Percentiles rank a stretch among this genome's conserved stretches.
Evolutionary conservation across 148 eudicot species (phyloP).

Genomic region (Rheum nobile): DNA sequence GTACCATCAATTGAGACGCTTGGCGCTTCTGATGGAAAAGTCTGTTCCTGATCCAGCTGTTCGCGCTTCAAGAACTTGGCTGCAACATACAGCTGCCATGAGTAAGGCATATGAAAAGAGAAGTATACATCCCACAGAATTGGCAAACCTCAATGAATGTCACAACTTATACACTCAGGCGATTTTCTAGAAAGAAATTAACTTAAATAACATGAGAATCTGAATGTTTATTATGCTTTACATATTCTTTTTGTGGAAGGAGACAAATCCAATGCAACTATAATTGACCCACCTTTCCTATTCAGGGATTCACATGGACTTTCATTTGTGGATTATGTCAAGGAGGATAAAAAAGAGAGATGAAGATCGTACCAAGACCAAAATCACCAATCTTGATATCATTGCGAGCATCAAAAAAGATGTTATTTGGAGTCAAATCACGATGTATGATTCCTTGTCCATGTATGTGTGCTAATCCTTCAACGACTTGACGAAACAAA

Average conservation of each 20-base stretch:
- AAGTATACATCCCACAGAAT: background rate
- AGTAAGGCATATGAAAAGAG: background rate
- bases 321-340: background rate
- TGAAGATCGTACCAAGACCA: slow-evolving; percentile 75
- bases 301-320: background rate
- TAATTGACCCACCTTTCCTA: background rate
- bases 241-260: background rate
- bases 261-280: background rate
- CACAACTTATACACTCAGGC: background rate
- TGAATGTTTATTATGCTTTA: background rate
- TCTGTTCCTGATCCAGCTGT: slow-evolving; percentile 75
- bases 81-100: slow-evolving; percentile 22
- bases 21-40: slow-evolving; percentile 48
- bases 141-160: background rate
- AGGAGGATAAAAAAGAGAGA: background rate
- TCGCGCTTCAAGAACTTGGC: slow-evolving; percentile 92
- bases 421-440: slow-evolving; percentile 93
- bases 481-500: slow-evolving; percentile 87
- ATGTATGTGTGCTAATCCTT: slow-evolving; percentile 90
- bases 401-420: slow-evolving; percentile 93
- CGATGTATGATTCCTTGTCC: slow-evolving; percentile 97
- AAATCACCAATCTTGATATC: slow-evolving; percentile 98
- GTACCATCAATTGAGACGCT: slow-evolving; percentile 85
- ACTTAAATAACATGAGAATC: background rate
- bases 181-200: background rate